phyloP scores from a whole-genome alignment of 2,329 filamentous ascomycete species.

The Penicillium sp. region DNA sequence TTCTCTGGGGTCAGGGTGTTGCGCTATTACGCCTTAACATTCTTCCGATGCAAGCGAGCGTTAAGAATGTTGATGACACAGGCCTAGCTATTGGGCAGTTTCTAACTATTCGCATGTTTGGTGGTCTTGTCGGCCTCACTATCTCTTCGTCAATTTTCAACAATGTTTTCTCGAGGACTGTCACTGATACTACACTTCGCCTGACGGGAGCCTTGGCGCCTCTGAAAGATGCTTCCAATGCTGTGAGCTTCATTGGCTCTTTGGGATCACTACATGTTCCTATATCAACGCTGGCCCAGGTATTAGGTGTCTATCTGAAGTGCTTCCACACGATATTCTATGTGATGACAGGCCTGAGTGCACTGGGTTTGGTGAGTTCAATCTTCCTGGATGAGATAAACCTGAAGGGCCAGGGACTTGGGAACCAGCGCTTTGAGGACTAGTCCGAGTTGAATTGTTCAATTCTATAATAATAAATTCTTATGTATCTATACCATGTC shows the following conservation, averaged over 20 bases:
- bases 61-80: constrained; percentile 3
- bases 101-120: background rate
- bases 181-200: background rate
- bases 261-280: background rate
- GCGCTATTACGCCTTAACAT: constrained; percentile 4
- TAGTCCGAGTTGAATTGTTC: background rate
- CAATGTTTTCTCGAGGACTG: background rate
- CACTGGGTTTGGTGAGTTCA: background rate
- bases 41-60: constrained; percentile 8
- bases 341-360: background rate
- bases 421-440: background rate
- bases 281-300: background rate
- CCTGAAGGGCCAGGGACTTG: background rate
- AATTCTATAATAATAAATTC: too few species aligned
- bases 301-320: background rate
- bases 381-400: background rate
- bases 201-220: background rate
- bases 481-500: too few species aligned
- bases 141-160: background rate
- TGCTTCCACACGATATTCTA: background rate
- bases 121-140: background rate
- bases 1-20: background rate
- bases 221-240: background rate
- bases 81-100: constrained; percentile 3
- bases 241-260: background rate